Evolutionary conservation across 768 basidiomycete genomes (phyloP), one percentile per base, ranked within the genome.

Genomic region (Suillus bovinus): DNA sequence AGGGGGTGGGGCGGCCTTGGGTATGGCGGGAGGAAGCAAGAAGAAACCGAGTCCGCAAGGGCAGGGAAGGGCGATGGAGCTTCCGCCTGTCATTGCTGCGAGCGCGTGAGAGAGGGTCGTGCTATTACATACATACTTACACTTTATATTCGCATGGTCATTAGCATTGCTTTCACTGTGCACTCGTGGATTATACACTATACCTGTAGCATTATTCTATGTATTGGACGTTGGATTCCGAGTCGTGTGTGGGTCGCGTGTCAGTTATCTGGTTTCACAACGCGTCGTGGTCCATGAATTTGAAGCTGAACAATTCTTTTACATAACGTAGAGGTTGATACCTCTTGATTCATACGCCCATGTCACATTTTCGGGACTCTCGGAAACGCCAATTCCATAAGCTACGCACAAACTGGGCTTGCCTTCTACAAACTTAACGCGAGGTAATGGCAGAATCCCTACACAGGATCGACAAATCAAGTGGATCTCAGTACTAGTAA

Each of bases 31-130:
- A 38, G 54, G 34, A 38, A 20, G 39, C 3, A 60, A 60, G 61
- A 60, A 62, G 60, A 62, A 62, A 62, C 60, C 60, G 33, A 9
- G 44, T 47, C 63, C 61, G 24, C 69, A 71, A 67, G 71, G 70
- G 68, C 74, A 71, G 60, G 62, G 61, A 31, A 65, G 58, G 50
- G 57, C 61, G 27, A 64, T 68, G 44, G 73, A 73, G 34, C 61
- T 78, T 1, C 76, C 76, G 24, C 76, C 74, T 57, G 74, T 78
- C 44, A 76, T 77, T 31, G 68, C 72, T 38, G 76, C 76, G 31
- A 77, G 73, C 52, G 74, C 77, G 33, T 76, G 71, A 64, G 31
- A 14, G 71, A 63, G 31, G 16, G 27, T 41, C 11, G 17, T 62
- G 46, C 33, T 22, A 31, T 61, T n/a, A 44, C 39, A 60, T 52